These are phyloP conservation scores for Pinus tabuliformis DNA, from an alignment of 75 land plant species.

Conservation along the genomic window DNA sequence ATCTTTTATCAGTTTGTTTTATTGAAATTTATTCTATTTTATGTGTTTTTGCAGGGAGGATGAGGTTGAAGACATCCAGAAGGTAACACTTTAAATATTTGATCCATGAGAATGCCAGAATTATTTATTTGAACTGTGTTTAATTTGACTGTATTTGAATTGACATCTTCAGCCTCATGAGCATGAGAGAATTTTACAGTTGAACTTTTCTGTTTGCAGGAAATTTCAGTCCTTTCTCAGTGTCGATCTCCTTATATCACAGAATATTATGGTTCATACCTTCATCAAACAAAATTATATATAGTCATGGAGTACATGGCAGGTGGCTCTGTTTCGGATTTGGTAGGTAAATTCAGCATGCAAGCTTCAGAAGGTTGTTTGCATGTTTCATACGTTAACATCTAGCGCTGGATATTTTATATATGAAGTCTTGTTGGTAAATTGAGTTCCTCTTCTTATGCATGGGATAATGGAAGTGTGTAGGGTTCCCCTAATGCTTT, in stretches of 20 bases:
- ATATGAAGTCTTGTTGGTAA: no score
- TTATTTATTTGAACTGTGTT: neutral
- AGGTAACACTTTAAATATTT: slow-evolving; percentile 46
- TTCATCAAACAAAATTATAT: slow-evolving; percentile 88
- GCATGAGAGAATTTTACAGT: neutral
- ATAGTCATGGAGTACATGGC: slow-evolving; percentile 99
- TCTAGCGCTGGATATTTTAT: no score
- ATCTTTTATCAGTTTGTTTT: no score
- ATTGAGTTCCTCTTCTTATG: no score
- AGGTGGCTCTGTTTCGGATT: slow-evolving; percentile 99
- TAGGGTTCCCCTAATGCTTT: no score
- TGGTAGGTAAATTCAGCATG: slow-evolving; percentile 51
- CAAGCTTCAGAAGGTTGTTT: neutral
- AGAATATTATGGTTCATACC: slow-evolving; percentile 95
- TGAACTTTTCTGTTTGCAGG: slow-evolving; percentile 40
- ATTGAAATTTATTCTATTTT: neutral
- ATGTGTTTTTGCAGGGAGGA: slow-evolving; percentile 67
- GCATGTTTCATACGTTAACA: neutral
- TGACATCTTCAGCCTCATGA: no score
- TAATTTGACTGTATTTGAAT: neutral
- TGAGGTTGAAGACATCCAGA: slow-evolving; percentile 98
- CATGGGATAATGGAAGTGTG: no score
- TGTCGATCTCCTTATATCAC: slow-evolving; percentile 97
- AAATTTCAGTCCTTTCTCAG: slow-evolving; percentile 92
- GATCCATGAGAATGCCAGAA: neutral